phyloP scores from a whole-genome alignment of 257 asterid species.

The Nicotiana otophora region DNA sequence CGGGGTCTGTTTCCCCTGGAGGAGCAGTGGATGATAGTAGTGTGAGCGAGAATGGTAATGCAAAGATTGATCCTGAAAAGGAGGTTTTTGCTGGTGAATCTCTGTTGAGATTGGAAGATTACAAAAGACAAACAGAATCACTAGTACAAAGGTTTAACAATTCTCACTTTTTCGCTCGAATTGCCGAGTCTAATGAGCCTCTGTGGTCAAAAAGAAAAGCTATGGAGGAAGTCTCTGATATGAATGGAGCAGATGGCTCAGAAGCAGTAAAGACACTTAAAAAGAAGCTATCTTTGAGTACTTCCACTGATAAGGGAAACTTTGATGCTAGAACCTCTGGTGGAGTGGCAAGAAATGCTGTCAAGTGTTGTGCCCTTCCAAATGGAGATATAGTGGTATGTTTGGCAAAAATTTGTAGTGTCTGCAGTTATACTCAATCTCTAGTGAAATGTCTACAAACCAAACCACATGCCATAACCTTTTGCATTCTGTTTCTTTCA shows the following conservation, averaged over 20 bases:
- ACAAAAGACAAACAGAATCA: conserved; percentile 67
- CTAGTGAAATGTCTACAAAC: background rate
- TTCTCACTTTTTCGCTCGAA: conserved; percentile 87
- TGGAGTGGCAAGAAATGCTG: conserved; percentile 89
- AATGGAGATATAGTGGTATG: conserved; percentile 98
- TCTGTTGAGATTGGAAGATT: conserved; percentile 84
- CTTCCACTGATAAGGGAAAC: conserved; percentile 71
- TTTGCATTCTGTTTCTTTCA: background rate
- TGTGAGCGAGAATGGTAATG: conserved; percentile 31
- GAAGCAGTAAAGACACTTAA: conserved; percentile 29
- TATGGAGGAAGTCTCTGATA: conserved; percentile 36
- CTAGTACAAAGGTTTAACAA: conserved; percentile 58
- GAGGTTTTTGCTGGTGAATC: conserved; percentile 67
- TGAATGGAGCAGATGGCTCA: conserved; percentile 29
- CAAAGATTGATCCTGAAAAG: conserved; percentile 32
- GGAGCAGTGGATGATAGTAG: conserved; percentile 27
- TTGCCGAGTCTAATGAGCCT: conserved; percentile 72
- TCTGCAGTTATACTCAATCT: background rate
- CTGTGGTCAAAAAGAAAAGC: conserved; percentile 80
- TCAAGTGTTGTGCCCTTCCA: conserved; percentile 72
- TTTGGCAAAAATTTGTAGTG: conserved; percentile 23
- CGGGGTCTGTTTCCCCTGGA: conserved; percentile 26
- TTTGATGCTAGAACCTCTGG: conserved; percentile 77
- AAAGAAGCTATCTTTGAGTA: conserved; percentile 42
- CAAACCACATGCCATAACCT: background rate